A percentile compares a stretch with the other conserved stretches of the same genome.
Conservation (phyloP, 2,329 filamentous ascomycete species). For the Whalleya microplaca region DNA sequence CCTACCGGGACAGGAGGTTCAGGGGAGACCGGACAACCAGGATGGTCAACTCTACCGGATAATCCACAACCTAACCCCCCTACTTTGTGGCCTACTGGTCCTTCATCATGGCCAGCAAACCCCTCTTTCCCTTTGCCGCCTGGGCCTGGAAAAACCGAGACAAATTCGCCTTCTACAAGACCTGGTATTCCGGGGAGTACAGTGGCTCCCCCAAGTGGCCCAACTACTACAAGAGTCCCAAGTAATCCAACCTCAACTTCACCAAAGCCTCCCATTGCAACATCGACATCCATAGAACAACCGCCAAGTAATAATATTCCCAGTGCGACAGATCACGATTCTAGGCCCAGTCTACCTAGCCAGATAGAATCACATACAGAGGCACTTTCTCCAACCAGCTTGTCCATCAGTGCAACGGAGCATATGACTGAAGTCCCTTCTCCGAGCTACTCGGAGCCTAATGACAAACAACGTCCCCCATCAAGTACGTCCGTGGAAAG, state of each 20-base stretch:
- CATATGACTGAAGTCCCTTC: no score
- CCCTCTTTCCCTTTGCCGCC: background rate
- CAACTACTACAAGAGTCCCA: background rate
- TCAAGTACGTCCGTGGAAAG: background rate
- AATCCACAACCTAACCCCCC: background rate
- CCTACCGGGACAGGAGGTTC: background rate
- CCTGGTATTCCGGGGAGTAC: background rate
- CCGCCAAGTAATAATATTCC: background rate
- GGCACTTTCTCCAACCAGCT: background rate
- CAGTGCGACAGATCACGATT: background rate
- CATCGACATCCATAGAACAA: background rate
- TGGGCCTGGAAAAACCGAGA: background rate
- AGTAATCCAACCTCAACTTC: constrained; percentile 1
- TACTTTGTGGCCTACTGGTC: background rate
- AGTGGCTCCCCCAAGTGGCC: background rate
- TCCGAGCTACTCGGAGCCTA: no score
- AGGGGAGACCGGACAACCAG: background rate
- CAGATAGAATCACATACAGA: background rate
- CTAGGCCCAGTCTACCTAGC: background rate
- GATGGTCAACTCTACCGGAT: constrained; percentile 1
- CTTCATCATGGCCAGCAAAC: background rate
- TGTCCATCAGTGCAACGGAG: background rate
- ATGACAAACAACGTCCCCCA: no score
- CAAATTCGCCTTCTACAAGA: background rate
- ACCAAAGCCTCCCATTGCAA: background rate